These are phyloP conservation scores for Clarireedia paspali DNA, from an alignment of 2,329 filamentous ascomycete genomes.

Conservation along the genomic window DNA sequence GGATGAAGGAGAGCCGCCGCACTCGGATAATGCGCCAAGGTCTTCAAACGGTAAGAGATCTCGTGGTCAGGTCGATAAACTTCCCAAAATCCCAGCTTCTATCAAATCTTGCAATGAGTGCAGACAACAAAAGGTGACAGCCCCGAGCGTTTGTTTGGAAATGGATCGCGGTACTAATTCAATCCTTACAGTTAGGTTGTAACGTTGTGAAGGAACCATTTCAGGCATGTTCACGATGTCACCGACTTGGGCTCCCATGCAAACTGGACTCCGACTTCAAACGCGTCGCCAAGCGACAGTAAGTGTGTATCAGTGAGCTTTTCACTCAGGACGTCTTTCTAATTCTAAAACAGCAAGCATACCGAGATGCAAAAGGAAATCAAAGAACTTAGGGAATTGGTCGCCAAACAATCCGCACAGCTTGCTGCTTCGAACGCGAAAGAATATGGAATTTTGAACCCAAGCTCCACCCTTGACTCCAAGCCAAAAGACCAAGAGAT, in stretches of 20 bases:
- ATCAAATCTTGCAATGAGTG: conserved; percentile 38
- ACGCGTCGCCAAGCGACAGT: conserved; percentile 47
- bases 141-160: background rate
- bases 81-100: conserved; percentile 3
- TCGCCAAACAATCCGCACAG: conserved; percentile 7
- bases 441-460: conserved; percentile 46
- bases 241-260: conserved; percentile 54
- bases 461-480: conserved; percentile 32
- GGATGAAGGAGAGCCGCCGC: conserved; percentile 3
- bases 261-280: conserved; percentile 65
- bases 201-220: conserved; percentile 60
- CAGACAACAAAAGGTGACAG: conserved; percentile 57
- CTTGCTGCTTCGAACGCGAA: conserved; percentile 30
- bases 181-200: conserved; percentile 48
- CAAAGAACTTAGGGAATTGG: conserved; percentile 38
- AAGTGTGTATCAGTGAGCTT: background rate
- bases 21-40: background rate
- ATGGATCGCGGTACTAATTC: background rate
- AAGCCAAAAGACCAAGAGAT: conserved; percentile 8
- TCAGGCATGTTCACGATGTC: conserved; percentile 52
- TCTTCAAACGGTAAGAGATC: conserved; percentile 5
- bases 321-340: background rate
- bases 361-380: conserved; percentile 55
- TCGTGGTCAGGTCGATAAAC: conserved; percentile 3
- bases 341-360: conserved; percentile 41